phyloP scores from a whole-genome alignment of 805 yeast genomes.

The Kazachstania kunashirensis region DNA sequence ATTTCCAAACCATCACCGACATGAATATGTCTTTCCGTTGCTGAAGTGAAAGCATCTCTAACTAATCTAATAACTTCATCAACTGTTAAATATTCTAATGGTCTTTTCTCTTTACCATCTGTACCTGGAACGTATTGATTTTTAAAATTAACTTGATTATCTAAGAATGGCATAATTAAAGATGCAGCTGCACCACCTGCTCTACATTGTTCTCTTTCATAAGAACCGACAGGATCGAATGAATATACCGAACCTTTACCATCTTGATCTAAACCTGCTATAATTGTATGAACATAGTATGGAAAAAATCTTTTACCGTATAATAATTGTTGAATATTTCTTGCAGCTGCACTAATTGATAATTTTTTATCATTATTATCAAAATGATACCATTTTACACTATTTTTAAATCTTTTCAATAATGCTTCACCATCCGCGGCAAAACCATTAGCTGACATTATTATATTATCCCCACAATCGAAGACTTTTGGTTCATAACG shows the following conservation, averaged over 20 bases:
- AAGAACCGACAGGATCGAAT: conserved; percentile 95
- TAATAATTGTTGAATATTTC: conserved; percentile 79
- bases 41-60: conserved; percentile 89
- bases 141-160: conserved; percentile 92
- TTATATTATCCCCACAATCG: conserved; percentile 77
- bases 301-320: conserved; percentile 95
- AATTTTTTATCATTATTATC: conserved; percentile 65
- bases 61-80: conserved; percentile 85
- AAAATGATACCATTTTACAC: conserved; percentile 85
- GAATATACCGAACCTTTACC: conserved; percentile 95
- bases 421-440: conserved; percentile 90
- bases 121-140: conserved; percentile 81
- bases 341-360: conserved; percentile 66
- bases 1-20: conserved; percentile 96
- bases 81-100: conserved; percentile 52
- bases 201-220: conserved; percentile 93
- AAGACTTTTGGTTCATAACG: conserved; percentile 87
- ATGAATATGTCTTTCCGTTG: conserved; percentile 96
- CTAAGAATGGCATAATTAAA: conserved; percentile 93
- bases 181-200: conserved; percentile 98
- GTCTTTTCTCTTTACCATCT: conserved; percentile 55
- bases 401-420: conserved; percentile 56
- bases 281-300: conserved; percentile 86
- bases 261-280: conserved; percentile 79
- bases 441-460: conserved; percentile 90